These are phyloP conservation scores for Chaetoceros tenuissimus DNA, from an alignment of 108 stramenopile genomes.

Conservation along the genomic window DNA sequence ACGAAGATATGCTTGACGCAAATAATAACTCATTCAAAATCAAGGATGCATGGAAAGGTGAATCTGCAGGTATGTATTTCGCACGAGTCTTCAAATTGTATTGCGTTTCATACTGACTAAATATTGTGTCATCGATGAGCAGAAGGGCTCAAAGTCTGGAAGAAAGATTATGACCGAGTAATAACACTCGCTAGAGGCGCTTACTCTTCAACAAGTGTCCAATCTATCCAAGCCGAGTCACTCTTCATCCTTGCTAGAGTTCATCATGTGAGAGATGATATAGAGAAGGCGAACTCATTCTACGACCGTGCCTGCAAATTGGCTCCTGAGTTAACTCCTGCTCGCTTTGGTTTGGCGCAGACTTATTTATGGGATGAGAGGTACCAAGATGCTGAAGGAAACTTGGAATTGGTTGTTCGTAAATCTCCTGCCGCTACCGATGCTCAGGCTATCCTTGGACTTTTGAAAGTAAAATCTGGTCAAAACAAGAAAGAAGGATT, in stretches of 20 bases:
- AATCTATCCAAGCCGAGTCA: slow-evolving; percentile 85
- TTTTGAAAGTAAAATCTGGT: slow-evolving; percentile 62
- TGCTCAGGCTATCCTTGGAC: slow-evolving; percentile 64
- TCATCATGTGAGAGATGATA: slow-evolving; percentile 68
- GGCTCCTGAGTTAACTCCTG: slow-evolving; percentile 60
- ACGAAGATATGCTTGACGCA: slow-evolving; percentile 4
- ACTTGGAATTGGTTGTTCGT: slow-evolving; percentile 50
- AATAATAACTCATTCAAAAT: slow-evolving; percentile 41
- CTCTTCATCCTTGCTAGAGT: slow-evolving; percentile 84
- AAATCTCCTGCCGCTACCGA: slow-evolving; percentile 72
- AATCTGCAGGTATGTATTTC: slow-evolving; percentile 37
- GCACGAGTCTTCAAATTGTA: background rate
- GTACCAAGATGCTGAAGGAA: slow-evolving; percentile 47
- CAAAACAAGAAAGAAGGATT: slow-evolving; percentile 57
- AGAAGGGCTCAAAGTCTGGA: slow-evolving; percentile 72
- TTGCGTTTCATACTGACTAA: background rate
- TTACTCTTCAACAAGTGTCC: slow-evolving; percentile 64
- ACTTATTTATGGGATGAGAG: slow-evolving; percentile 57
- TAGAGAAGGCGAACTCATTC: slow-evolving; percentile 64
- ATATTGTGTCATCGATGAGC: background rate
- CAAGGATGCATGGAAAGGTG: slow-evolving; percentile 61
- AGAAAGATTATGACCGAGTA: slow-evolving; percentile 89
- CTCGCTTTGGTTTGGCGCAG: slow-evolving; percentile 77
- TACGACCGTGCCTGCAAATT: slow-evolving; percentile 71
- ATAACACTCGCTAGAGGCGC: slow-evolving; percentile 80